Conservation (phyloP, 495 filamentous ascomycete species). For the Lentithecium fluviatile region DNA sequence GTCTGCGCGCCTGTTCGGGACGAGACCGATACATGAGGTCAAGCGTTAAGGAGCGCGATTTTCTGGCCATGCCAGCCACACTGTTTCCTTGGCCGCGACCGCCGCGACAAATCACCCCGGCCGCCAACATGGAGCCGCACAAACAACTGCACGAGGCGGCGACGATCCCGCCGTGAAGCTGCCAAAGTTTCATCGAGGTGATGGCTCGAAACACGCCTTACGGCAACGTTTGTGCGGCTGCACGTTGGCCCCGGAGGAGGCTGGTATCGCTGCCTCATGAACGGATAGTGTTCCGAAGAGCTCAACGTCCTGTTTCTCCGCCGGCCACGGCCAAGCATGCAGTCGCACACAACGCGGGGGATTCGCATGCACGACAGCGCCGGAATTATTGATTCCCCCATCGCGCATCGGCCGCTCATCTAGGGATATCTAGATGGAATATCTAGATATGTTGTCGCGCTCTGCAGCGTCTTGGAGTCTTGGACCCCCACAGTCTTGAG, state of each 20-base stretch:
- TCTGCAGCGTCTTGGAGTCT: slow-evolving; percentile 3
- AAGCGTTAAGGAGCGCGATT: slow-evolving; percentile 36
- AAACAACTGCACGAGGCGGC: too few species aligned
- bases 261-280: too few species aligned
- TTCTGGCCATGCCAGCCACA: slow-evolving; percentile 24
- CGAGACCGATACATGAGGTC: slow-evolving; percentile 14
- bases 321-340: too few species aligned
- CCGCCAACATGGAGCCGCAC: slow-evolving; percentile 3
- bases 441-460: not conserved
- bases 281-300: too few species aligned
- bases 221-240: not conserved
- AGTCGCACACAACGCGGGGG: too few species aligned
- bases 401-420: not conserved
- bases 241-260: too few species aligned
- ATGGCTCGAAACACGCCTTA: not conserved
- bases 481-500: slow-evolving; percentile 12
- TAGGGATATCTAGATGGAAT: not conserved
- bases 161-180: not conserved
- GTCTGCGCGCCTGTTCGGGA: slow-evolving; percentile 11
- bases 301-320: too few species aligned
- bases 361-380: too few species aligned
- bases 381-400: not conserved
- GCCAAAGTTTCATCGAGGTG: not conserved
- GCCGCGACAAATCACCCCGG: slow-evolving; percentile 7
- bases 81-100: too few species aligned